Evolutionary conservation across 768 basidiomycete genomes (phyloP).

Genomic region (Filobasidium wieringae): DNA sequence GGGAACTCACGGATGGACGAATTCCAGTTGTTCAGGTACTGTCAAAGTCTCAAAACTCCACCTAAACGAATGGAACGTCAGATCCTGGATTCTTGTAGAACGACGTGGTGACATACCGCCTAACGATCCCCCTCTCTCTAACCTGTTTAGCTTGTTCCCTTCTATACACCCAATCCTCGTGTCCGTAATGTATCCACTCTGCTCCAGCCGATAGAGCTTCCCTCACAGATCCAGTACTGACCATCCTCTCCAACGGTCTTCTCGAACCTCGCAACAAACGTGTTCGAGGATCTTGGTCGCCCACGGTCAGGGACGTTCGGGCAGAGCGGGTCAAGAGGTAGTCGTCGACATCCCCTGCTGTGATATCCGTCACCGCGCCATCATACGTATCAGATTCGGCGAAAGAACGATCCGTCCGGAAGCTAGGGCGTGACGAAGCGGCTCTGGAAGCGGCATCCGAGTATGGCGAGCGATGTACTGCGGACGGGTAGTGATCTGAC

Average conservation of each 20-base stretch:
- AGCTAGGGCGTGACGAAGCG: neutral
- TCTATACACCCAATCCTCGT: neutral
- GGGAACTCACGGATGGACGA: neutral
- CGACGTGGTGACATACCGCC: neutral
- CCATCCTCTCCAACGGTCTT: constrained; percentile 1
- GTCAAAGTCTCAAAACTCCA: neutral
- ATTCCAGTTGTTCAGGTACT: neutral
- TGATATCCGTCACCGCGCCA: neutral
- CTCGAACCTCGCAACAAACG: neutral
- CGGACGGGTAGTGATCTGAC: neutral
- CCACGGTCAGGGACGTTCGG: neutral
- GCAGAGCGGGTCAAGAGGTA: neutral
- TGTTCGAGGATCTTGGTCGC: neutral
- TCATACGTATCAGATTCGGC: neutral
- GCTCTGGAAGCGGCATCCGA: neutral
- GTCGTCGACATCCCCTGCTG: neutral
- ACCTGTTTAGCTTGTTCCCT: neutral
- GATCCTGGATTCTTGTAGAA: neutral
- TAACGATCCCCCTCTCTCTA: neutral
- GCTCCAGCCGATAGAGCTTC: neutral
- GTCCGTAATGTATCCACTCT: constrained; percentile 1
- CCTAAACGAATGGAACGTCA: neutral
- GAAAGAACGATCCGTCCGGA: neutral
- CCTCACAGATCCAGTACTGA: neutral
- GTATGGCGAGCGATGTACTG: neutral